phyloP scores from a whole-genome alignment of 805 yeast genomes.

The Torulaspora quercuum region DNA sequence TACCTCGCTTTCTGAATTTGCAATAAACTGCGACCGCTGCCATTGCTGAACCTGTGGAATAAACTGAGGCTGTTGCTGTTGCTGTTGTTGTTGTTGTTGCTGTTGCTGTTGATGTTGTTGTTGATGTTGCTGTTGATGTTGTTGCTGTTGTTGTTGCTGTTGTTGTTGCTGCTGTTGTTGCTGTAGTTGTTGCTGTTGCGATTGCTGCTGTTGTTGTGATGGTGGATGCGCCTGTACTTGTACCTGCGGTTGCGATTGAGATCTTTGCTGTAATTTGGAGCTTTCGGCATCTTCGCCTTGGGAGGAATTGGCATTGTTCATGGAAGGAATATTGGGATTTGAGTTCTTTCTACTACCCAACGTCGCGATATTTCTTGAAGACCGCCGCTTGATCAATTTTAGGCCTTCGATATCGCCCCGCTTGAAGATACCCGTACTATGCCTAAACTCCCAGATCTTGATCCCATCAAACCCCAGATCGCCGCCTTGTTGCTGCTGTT shows the following conservation, averaged over 20 bases:
- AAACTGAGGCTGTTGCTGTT: constrained; percentile 12
- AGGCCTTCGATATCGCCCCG: constrained; percentile 77
- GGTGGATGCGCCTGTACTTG: constrained; percentile 16
- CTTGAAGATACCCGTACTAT: constrained; percentile 70
- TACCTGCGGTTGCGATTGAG: constrained; percentile 14
- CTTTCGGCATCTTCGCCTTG: constrained; percentile 8
- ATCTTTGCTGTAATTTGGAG: constrained; percentile 12
- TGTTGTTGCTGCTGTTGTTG: constrained; percentile 28
- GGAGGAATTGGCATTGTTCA: too few relatives aligned
- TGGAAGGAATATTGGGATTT: too few relatives aligned
- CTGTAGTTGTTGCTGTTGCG: constrained; percentile 1
- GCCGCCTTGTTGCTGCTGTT: constrained; percentile 4
- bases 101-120: constrained; percentile 10
- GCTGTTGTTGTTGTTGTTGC: constrained; percentile 15
- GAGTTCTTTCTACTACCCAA: constrained; percentile 18
- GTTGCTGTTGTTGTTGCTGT: constrained; percentile 44
- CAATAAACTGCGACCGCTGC: constrained; percentile 8
- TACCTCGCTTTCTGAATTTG: constrained; percentile 10
- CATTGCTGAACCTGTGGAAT: constrained; percentile 11
- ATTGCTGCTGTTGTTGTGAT: constrained; percentile 10
- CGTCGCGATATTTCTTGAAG: constrained; percentile 38
- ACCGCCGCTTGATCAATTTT: constrained; percentile 73
- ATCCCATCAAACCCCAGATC: constrained; percentile 13
- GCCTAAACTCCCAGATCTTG: constrained; percentile 81
- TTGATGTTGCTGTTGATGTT: constrained; percentile 17